Evolutionary conservation across 371 early-diverging fungal species (phyloP), one percentile per base, ranked within the genome.

Genomic region (Rhizomucor miehei): DNA sequence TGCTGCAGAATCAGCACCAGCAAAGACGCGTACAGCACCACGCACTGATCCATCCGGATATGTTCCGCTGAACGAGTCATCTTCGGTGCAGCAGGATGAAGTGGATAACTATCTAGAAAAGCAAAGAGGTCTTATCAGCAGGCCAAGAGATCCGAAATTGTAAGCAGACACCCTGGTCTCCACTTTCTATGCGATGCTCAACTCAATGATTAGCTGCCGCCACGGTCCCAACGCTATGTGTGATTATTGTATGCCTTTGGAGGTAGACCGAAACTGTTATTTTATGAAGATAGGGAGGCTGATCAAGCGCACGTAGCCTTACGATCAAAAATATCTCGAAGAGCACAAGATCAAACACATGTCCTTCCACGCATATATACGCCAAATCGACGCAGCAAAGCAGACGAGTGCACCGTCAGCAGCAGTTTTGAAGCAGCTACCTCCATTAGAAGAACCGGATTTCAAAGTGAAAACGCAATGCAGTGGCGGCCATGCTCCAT

Each of bases 181-280:
- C 45, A 17, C 11, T 43, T 13, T 16, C 48, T 52, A 46, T 44
- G 44, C 36, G 16, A 51, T 35, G 10, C 8, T 8, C 8, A 29
- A 29, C 29, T 29, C 29, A 8, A 29, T 29, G 29, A 8, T 23
- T 53, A 90, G 91, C 70, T 98, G 99, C 75, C 89, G 90, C 48
- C 99, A 98, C 66, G 88, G 92, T 9, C 66, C 71, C 13, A 85
- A 89, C 41, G 95, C 93, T 38, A 98, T 98, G 97, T 99, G 99
- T 71, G 95, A 95, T 63, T 96, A 99, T 68, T 99, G 99, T 67
- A 86, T 91, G 88, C 97, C 99, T 4, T 71, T 95, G 20, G 96
- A 93, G 67, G 85, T 83, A 76, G 54, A 12, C 34, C 17, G 6
- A n/a, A 40, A 6, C 41, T 37, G 44, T 37, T n/a, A 14, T 10